Conservation (phyloP, 805 yeast genomes). For the Cyberlindnera saturnus region DNA sequence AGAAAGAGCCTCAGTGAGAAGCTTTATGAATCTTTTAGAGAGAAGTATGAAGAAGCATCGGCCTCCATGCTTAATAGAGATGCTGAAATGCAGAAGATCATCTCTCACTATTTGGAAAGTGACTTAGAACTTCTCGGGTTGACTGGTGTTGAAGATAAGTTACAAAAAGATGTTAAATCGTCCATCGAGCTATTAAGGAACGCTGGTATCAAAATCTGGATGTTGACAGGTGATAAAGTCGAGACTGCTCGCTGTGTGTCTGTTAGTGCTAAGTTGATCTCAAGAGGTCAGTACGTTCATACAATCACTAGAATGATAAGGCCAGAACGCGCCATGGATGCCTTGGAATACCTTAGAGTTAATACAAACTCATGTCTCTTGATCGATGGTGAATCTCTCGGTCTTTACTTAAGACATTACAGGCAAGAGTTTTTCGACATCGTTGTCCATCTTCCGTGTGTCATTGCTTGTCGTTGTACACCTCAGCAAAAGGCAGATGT, state of each 20-base stretch:
- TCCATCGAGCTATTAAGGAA: constrained; percentile 88
- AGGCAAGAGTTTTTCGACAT: constrained; percentile 69
- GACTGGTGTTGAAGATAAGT: constrained; percentile 95
- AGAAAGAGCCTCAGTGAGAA: constrained; percentile 58
- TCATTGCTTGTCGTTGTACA: constrained; percentile 97
- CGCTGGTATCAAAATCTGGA: constrained; percentile 98
- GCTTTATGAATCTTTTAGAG: constrained; percentile 55
- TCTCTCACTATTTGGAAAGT: constrained; percentile 66
- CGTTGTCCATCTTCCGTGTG: constrained; percentile 80
- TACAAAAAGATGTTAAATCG: constrained; percentile 86
- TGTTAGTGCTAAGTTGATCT: constrained; percentile 86
- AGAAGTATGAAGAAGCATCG: constrained; percentile 65
- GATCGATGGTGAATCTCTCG: constrained; percentile 91
- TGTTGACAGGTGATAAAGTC: constrained; percentile 98
- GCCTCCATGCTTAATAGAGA: constrained; percentile 80
- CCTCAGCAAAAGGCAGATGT: constrained; percentile 99
- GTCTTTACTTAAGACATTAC: constrained; percentile 56
- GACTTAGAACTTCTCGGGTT: constrained; percentile 84
- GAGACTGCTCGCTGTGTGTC: constrained; percentile 98
- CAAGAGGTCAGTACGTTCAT: constrained; percentile 92
- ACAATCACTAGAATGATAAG: constrained; percentile 61
- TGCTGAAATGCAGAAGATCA: constrained; percentile 57
- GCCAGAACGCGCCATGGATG: constrained; percentile 61
- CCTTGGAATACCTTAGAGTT: constrained; percentile 63
- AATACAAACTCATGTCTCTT: constrained; percentile 64